Base-by-base conservation (phyloP, 306 rosid genomes). In the Dryas octopetala region DNA sequence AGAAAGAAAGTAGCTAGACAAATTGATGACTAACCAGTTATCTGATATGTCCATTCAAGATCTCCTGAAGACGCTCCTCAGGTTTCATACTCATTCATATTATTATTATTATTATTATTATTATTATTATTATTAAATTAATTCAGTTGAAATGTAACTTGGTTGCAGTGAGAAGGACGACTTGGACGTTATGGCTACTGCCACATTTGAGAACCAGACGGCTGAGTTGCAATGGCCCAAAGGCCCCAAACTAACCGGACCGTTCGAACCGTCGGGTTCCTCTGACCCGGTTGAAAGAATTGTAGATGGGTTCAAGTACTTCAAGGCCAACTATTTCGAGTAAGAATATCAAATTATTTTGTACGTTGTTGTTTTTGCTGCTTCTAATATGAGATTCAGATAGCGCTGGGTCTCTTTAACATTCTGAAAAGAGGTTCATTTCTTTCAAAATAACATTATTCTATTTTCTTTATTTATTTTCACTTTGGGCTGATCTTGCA, bases 241-340 rank as follows among this genome's bases (percentile, higher is more conserved):
- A 11, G 19, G 19, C 19, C 19, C 19, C 19, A 19, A 19, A 19
- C 54, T 11, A 16, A 11, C 54, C 0, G 54, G 54, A 51, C 6
- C 54, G n/a, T 5, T 12, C 14, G 15, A 12, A 12, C 54, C 7
- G 12, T 16, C 54, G 4, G 47, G 47, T 4, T 6, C 6, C 4
- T 6, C 6, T 45, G 47, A 6, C 47, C 47, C 47, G 19, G 75
- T 67, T 71, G 45, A 76, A 1, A 80, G 62, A 48, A 86, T 89
- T 78, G 71, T 15, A 6, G 13, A 28, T 0, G 96, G 96, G 2
- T 90, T 90, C 57, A 61, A 10, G 48, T 0, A 79, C 71, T 90
- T 90, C 84, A 85, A 45, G 79, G 4, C 28, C 76, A 50, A 71
- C 78, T 55, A 79, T 19, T 90, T 86, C 74, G 78, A 83, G 96